Conservation (phyloP, 495 filamentous ascomycete genomes). For the Zalerion maritima region DNA sequence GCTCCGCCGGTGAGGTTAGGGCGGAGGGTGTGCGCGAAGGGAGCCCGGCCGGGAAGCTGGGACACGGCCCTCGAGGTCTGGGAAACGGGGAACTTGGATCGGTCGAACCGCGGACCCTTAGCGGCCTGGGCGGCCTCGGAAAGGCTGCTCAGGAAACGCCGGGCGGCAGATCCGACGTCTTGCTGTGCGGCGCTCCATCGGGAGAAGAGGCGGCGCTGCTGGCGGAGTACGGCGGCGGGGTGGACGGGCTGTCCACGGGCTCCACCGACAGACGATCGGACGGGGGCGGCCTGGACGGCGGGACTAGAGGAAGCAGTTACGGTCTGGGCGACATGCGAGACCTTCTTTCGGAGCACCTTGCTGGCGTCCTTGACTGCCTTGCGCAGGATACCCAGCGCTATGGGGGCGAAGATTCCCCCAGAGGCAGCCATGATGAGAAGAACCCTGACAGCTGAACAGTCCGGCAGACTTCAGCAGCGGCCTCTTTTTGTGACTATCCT, state of each 20-base stretch:
- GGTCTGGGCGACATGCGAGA: conserved; percentile 39
- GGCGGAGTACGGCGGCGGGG: conserved; percentile 54
- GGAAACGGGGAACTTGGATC: conserved; percentile 51
- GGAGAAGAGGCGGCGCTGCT: conserved; percentile 46
- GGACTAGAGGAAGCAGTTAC: too few species aligned
- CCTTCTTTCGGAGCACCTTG: conserved; percentile 45
- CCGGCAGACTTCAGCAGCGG: too few species aligned
- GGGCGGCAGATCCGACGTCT: conserved; percentile 39
- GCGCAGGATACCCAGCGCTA: conserved; percentile 53
- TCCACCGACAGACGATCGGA: conserved; percentile 32
- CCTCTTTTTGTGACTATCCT: too few species aligned
- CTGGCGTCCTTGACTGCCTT: conserved; percentile 50
- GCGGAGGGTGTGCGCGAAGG: conserved; percentile 80
- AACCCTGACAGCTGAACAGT: too few species aligned
- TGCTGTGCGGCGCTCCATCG: conserved; percentile 44
- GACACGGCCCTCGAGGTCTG: conserved; percentile 49
- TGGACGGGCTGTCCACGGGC: conserved; percentile 53
- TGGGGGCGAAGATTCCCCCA: conserved; percentile 57
- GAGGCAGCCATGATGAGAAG: conserved; percentile 52
- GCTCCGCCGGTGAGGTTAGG: conserved; percentile 87
- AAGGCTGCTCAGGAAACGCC: conserved; percentile 45
- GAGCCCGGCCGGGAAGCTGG: conserved; percentile 55
- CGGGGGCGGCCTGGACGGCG: conserved; percentile 34
- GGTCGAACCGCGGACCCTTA: conserved; percentile 36
- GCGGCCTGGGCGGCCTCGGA: conserved; percentile 15